These are phyloP conservation scores for Ligustrum vulgare DNA, from an alignment of 257 asterid species.

Conservation along the genomic window DNA sequence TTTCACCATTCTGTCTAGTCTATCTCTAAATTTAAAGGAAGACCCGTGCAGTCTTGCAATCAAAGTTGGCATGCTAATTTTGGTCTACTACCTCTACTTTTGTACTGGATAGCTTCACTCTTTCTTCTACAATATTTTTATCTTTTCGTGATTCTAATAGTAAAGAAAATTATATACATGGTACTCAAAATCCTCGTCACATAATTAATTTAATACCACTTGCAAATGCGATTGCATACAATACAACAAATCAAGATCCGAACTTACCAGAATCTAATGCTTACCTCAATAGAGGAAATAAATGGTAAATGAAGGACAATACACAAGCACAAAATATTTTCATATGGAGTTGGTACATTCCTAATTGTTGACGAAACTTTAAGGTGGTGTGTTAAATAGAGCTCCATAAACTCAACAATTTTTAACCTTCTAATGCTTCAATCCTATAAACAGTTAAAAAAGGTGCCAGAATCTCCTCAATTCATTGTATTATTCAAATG, in stretches of 20 bases:
- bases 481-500: not conserved
- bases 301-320: slow-evolving; percentile 15
- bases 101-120: not conserved
- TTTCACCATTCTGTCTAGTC: not conserved
- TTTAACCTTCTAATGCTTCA: slow-evolving; percentile 6
- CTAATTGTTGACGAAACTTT: not conserved
- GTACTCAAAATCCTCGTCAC: not conserved
- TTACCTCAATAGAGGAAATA: not conserved
- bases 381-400: not conserved
- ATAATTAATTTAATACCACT: slow-evolving; percentile 13
- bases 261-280: not conserved
- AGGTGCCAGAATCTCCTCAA: not conserved
- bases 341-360: not conserved
- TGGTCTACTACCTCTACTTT: not conserved
- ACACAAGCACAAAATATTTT: slow-evolving; percentile 20
- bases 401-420: slow-evolving; percentile 15
- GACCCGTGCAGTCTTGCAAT: not conserved
- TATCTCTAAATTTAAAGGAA: not conserved
- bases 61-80: not conserved
- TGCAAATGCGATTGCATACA: not conserved
- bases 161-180: not conserved
- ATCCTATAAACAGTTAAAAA: not conserved
- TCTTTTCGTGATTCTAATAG: not conserved
- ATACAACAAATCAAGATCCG: not conserved
- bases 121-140: not conserved